These are phyloP conservation scores for Fagus sylvatica DNA, from an alignment of 306 rosid species.

Conservation along the genomic window DNA sequence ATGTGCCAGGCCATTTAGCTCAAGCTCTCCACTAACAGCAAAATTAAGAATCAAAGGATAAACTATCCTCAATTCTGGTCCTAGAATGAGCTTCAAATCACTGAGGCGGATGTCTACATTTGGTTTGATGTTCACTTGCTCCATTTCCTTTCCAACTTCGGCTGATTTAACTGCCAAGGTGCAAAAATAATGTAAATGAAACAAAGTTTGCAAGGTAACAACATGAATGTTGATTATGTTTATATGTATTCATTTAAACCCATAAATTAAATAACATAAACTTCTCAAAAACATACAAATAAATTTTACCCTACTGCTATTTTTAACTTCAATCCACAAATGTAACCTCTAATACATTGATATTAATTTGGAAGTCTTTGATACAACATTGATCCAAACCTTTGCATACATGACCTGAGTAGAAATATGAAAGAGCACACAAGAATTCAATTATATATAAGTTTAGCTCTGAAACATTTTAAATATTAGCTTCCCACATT, in stretches of 20 bases:
- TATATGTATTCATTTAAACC: background rate
- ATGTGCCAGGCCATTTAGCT: slow-evolving; percentile 78
- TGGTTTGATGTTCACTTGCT: slow-evolving; percentile 61
- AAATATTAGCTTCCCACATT: background rate
- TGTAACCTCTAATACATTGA: background rate
- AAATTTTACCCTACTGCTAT: background rate
- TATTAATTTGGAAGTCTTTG: background rate
- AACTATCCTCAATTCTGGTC: slow-evolving; percentile 89
- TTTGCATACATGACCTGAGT: background rate
- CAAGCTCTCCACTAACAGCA: slow-evolving; percentile 87
- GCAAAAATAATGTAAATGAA: slow-evolving; percentile 18
- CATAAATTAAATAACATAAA: background rate
- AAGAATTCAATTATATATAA: background rate
- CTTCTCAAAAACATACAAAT: background rate
- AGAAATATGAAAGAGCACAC: background rate
- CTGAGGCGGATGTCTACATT: slow-evolving; percentile 60
- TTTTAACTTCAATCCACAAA: background rate
- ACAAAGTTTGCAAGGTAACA: slow-evolving; percentile 5
- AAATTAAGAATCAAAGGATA: slow-evolving; percentile 88
- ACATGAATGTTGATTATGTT: background rate
- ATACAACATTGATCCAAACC: background rate
- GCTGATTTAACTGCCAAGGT: slow-evolving; percentile 49
- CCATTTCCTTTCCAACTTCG: slow-evolving; percentile 55
- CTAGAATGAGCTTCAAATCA: slow-evolving; percentile 83
- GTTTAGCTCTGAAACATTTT: background rate